Conservation (phyloP, 176 grass and related monocot genomes). For the Paspalum notatum region DNA sequence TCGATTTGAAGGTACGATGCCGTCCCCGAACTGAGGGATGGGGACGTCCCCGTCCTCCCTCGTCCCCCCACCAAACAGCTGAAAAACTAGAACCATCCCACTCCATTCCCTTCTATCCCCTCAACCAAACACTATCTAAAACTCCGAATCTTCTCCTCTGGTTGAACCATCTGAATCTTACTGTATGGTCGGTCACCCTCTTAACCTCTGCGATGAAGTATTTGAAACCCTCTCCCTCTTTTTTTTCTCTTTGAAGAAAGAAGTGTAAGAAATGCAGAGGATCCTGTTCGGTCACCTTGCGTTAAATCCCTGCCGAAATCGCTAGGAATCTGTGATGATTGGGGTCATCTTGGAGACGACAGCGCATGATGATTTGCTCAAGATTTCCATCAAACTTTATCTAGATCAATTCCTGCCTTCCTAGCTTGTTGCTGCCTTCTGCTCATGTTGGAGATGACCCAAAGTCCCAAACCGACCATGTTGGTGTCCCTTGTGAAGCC, state of each 20-base stretch:
- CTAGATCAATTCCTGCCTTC: not conserved
- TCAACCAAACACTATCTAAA: no score
- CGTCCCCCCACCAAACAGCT: no score
- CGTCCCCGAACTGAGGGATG: no score
- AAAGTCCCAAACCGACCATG: conserved; percentile 20
- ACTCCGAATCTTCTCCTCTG: not conserved
- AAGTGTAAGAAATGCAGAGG: no score
- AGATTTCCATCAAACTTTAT: conserved; percentile 4
- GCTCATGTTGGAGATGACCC: not conserved
- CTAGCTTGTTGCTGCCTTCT: not conserved
- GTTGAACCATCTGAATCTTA: not conserved
- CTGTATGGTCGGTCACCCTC: not conserved
- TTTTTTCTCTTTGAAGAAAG: no score
- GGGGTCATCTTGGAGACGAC: not conserved
- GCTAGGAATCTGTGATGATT: not conserved
- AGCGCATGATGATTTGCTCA: conserved; percentile 10
- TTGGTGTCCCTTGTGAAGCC: no score
- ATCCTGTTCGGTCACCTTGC: not conserved
- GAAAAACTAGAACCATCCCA: no score
- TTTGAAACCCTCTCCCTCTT: no score
- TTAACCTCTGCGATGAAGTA: not conserved
- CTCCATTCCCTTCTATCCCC: no score
- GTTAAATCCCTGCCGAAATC: not conserved
- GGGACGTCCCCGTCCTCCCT: no score
- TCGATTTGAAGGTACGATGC: no score